phyloP scores from a whole-genome alignment of 345 rosid species.

The Triadica sebifera region DNA sequence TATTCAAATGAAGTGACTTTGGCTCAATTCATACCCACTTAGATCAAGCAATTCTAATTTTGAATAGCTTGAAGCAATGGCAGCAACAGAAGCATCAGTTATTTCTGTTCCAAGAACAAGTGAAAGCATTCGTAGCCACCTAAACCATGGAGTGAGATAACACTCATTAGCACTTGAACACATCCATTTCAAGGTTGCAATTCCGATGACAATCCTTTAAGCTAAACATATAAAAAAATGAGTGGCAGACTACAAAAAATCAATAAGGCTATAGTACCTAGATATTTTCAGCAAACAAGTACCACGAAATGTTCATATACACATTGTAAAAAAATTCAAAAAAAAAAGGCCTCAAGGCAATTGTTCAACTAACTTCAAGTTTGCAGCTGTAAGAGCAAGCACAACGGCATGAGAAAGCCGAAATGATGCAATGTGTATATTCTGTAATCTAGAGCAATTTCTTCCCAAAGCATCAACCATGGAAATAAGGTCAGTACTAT shows the following conservation, averaged over 20 bases:
- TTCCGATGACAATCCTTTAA: not conserved
- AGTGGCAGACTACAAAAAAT: not conserved
- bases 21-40: slow-evolving; percentile 72
- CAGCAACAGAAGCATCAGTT: slow-evolving; percentile 92
- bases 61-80: slow-evolving; percentile 73
- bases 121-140: slow-evolving; percentile 89
- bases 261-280: not conserved
- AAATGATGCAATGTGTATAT: slow-evolving; percentile 79
- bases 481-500: slow-evolving; percentile 63
- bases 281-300: not conserved
- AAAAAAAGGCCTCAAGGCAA: slow-evolving; percentile 2
- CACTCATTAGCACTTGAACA: not conserved
- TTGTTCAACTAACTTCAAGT: slow-evolving; percentile 60
- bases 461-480: slow-evolving; percentile 76
- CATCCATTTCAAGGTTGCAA: not conserved
- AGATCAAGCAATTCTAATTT: slow-evolving; percentile 89
- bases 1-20: slow-evolving; percentile 5
- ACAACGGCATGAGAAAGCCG: slow-evolving; percentile 77
- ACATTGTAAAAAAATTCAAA: not conserved
- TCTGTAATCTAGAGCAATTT: slow-evolving; percentile 68
- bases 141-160: slow-evolving; percentile 27
- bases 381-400: slow-evolving; percentile 79
- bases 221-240: not conserved
- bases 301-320: not conserved
- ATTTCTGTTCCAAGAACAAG: slow-evolving; percentile 89